Percentiles rank a stretch among this genome's conserved stretches.
Conservation (phyloP, 2,329 filamentous ascomycete genomes). For the Pseudogymnoascus sp. region DNA sequence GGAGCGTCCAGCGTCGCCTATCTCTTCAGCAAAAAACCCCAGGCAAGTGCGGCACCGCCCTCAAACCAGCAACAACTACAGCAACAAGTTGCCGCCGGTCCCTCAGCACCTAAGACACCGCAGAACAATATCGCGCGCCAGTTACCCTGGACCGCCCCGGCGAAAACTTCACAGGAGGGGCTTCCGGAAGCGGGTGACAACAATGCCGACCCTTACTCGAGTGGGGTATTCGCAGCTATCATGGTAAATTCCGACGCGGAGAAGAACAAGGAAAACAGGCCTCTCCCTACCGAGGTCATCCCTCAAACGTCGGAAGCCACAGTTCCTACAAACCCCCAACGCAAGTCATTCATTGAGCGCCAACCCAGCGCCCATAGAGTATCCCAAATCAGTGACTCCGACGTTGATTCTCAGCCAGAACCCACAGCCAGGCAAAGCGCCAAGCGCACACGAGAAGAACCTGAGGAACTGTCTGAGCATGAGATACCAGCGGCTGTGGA, state of each 20-base stretch:
- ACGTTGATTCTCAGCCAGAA: conserved; percentile 11
- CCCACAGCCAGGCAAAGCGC: not conserved
- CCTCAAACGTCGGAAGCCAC: not conserved
- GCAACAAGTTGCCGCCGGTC: not conserved
- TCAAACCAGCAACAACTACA: not conserved
- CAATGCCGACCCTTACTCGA: too few species aligned
- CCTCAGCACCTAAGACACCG: not conserved
- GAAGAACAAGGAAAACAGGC: conserved; percentile 26
- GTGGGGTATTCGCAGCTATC: not conserved
- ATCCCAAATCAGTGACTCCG: conserved; percentile 11
- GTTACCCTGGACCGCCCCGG: not conserved
- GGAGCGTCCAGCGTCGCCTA: not conserved
- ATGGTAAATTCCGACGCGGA: conserved; percentile 12
- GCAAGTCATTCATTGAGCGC: conserved; percentile 16
- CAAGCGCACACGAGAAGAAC: not conserved
- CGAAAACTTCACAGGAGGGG: not conserved
- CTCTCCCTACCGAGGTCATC: not conserved
- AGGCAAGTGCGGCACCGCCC: not conserved
- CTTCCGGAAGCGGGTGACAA: conserved; percentile 6
- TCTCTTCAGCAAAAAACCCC: not conserved
- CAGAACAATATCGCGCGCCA: not conserved
- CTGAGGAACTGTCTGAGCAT: not conserved
- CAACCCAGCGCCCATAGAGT: conserved; percentile 17
- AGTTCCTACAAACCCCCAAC: conserved; percentile 4
- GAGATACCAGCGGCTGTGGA: not conserved